These are phyloP conservation scores for Plasmodium relictum DNA, from an alignment of 169 alveolate species.

Conservation along the genomic window DNA sequence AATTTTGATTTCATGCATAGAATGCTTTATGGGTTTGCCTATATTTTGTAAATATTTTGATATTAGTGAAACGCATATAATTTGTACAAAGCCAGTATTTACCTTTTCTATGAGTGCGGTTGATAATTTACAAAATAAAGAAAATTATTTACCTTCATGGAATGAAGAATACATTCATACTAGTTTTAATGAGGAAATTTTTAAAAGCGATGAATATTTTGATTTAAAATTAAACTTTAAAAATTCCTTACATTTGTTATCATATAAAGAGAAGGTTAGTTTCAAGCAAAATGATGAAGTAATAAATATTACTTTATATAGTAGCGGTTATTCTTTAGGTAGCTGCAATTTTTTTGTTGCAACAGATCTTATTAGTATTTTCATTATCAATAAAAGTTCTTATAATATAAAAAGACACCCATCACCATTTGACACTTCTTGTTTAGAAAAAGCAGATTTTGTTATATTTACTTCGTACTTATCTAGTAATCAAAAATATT, in stretches of 20 bases:
- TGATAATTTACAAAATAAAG: slow-evolving; percentile 51
- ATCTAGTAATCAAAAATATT: no score
- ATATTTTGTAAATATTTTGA: slow-evolving; percentile 72
- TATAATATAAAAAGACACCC: slow-evolving; percentile 71
- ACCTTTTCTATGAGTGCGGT: slow-evolving; percentile 60
- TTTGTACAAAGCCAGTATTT: slow-evolving; percentile 45
- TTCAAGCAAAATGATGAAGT: slow-evolving; percentile 45
- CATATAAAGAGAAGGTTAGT: slow-evolving; percentile 63
- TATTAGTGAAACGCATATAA: slow-evolving; percentile 47
- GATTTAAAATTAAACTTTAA: slow-evolving; percentile 26
- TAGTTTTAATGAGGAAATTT: neutral
- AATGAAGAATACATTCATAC: slow-evolving; percentile 15
- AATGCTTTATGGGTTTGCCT: slow-evolving; percentile 75
- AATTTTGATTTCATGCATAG: slow-evolving; percentile 62
- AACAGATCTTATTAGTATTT: slow-evolving; percentile 27
- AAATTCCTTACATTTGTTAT: slow-evolving; percentile 65
- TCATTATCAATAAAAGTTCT: slow-evolving; percentile 48
- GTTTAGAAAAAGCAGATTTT: slow-evolving; percentile 36
- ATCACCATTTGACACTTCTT: slow-evolving; percentile 21
- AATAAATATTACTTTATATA: slow-evolving; percentile 19
- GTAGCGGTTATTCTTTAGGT: slow-evolving; percentile 73
- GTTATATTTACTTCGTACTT: slow-evolving; percentile 46
- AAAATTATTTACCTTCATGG: slow-evolving; percentile 48
- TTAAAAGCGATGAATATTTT: slow-evolving; percentile 46
- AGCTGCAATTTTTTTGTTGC: slow-evolving; percentile 47